These are phyloP conservation scores for Phytopythium aichiense DNA, from an alignment of 352 stramenopile genomes.

Conservation along the genomic window DNA sequence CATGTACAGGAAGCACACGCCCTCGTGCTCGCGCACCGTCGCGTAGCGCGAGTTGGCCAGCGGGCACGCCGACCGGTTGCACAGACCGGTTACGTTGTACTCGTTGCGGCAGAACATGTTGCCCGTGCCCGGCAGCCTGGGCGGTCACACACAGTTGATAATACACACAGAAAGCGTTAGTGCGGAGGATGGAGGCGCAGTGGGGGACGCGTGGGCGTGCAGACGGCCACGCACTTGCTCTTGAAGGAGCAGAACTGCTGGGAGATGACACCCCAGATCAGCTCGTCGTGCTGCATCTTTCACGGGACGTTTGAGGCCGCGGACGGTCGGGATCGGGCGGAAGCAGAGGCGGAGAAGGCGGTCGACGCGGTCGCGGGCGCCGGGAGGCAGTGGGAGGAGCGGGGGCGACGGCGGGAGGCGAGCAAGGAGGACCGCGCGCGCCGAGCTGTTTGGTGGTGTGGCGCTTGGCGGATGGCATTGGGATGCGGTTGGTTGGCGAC, in stretches of 20 bases:
- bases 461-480: not conserved
- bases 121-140: slow-evolving; percentile 64
- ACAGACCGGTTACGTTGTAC: slow-evolving; percentile 98
- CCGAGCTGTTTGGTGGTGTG: slow-evolving; percentile 2
- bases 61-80: slow-evolving; percentile 95
- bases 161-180: not conserved
- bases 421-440: not conserved
- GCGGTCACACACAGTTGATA: not conserved
- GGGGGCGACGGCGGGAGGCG: not conserved
- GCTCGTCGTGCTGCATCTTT: slow-evolving; percentile 95
- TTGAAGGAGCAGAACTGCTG: slow-evolving; percentile 99
- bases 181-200: not conserved
- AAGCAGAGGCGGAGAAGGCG: not conserved
- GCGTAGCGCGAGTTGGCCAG: slow-evolving; percentile 98
- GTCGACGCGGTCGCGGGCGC: not conserved
- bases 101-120: slow-evolving; percentile 97
- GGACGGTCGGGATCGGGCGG: not conserved
- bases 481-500: not conserved
- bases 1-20: slow-evolving; percentile 95
- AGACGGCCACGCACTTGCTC: slow-evolving; percentile 63
- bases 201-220: slow-evolving; percentile 3
- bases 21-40: slow-evolving; percentile 97
- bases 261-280: slow-evolving; percentile 99
- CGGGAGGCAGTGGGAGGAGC: not conserved
- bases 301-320: not conserved